phyloP scores from a whole-genome alignment of 2,329 filamentous ascomycete genomes.

The Colletotrichum abscissum region DNA sequence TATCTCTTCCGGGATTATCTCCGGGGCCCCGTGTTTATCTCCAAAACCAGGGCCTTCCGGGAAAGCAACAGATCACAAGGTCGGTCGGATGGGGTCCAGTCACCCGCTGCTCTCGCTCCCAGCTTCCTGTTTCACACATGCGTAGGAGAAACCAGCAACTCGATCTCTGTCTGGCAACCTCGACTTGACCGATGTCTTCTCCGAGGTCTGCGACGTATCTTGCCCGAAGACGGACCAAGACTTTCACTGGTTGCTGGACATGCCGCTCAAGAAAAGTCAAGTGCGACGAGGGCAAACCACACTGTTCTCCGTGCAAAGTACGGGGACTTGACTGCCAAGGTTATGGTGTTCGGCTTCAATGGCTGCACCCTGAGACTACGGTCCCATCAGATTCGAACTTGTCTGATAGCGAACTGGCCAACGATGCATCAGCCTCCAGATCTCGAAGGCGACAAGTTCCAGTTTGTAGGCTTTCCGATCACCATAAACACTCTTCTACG shows the following conservation, averaged over 20 bases:
- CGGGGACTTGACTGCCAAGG: conserved; percentile 44
- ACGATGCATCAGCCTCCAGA: too few relatives aligned
- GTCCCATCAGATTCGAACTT: background rate
- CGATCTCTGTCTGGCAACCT: background rate
- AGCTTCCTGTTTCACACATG: background rate
- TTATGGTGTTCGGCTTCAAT: conserved; percentile 45
- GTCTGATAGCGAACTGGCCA: background rate
- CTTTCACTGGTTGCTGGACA: conserved; percentile 48
- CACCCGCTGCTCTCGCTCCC: background rate
- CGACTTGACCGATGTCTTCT: background rate
- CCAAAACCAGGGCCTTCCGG: background rate
- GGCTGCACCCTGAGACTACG: conserved; percentile 37
- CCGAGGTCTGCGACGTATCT: background rate
- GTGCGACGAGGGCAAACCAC: conserved; percentile 45
- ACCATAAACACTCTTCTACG: background rate
- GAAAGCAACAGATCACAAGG: background rate
- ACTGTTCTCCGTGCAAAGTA: conserved; percentile 44
- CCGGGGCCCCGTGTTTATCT: background rate
- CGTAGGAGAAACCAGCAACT: background rate
- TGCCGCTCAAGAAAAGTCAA: conserved; percentile 49
- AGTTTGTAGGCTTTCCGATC: background rate
- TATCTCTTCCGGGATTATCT: background rate
- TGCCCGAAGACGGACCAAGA: conserved; percentile 41
- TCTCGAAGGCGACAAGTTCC: background rate
- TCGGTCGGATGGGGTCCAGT: background rate